Percentiles rank a stretch among this genome's conserved stretches.
phyloP scores from a whole-genome alignment of 2,329 filamentous ascomycete genomes.

The Mariannaea sp. region DNA sequence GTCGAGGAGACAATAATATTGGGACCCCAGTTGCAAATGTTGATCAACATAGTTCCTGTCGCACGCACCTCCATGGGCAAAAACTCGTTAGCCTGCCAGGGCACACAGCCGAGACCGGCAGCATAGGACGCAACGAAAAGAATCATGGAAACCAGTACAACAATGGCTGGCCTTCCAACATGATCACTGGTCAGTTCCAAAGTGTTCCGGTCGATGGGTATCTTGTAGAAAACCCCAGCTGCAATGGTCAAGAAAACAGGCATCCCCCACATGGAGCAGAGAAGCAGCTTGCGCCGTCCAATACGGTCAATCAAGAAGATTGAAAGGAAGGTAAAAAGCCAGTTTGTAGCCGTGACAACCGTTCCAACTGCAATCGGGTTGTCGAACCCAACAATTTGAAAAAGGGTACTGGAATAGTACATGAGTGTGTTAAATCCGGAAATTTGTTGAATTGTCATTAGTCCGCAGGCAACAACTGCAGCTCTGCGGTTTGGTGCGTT shows the following conservation, averaged over 20 bases:
- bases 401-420: constrained; percentile 31
- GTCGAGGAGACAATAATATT: constrained; percentile 40
- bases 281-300: constrained; percentile 21
- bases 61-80: constrained; percentile 49
- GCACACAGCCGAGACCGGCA: constrained; percentile 28
- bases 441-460: constrained; percentile 48
- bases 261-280: constrained; percentile 30
- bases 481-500: constrained; percentile 46
- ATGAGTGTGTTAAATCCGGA: constrained; percentile 34
- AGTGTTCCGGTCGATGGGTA: constrained; percentile 21
- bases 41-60: constrained; percentile 51
- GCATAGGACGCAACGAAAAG: constrained; percentile 33
- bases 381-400: constrained; percentile 34
- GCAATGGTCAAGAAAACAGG: constrained; percentile 23
- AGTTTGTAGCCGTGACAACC: constrained; percentile 33
- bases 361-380: constrained; percentile 50
- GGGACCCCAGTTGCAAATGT: constrained; percentile 48
- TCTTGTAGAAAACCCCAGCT: constrained; percentile 18
- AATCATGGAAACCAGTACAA: constrained; percentile 28
- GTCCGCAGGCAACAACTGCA: constrained; percentile 47
- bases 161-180: constrained; percentile 22
- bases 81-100: constrained; percentile 32
- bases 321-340: constrained; percentile 25
- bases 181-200: constrained; percentile 18
- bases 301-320: constrained; percentile 27